Conservation (phyloP, 163 green algal genomes). For the Scenedesmus sp. region DNA sequence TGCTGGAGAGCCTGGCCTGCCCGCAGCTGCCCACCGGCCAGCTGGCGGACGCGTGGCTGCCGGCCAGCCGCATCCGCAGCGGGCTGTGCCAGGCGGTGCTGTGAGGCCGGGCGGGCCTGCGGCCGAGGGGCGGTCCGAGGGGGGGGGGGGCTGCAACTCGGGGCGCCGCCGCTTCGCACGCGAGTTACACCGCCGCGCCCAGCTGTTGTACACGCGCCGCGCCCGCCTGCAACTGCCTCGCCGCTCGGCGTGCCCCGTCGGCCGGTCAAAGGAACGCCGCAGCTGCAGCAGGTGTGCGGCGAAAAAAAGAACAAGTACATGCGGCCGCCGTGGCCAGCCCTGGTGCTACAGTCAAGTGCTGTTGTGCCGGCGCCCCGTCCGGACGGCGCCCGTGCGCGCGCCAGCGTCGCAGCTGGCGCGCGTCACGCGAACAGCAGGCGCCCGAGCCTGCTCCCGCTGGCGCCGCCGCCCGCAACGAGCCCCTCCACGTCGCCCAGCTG, state of each 20-base stretch:
- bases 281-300: too few relatives aligned
- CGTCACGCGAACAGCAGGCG: not conserved
- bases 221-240: too few relatives aligned
- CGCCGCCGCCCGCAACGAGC: not conserved
- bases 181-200: slow-evolving; percentile 65
- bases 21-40: slow-evolving; percentile 20
- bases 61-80: slow-evolving; percentile 1
- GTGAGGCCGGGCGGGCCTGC: not conserved
- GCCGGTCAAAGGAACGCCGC: too few relatives aligned
- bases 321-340: too few relatives aligned
- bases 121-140: not conserved
- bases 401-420: not conserved
- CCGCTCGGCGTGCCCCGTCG: too few relatives aligned
- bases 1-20: slow-evolving; percentile 28
- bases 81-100: slow-evolving; percentile 11
- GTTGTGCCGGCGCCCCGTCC: too few relatives aligned
- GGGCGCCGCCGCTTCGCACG: not conserved
- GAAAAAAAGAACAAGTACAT: too few relatives aligned
- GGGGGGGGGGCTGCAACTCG: too few relatives aligned
- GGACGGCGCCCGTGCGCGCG: too few relatives aligned
- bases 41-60: slow-evolving; percentile 36
- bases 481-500: not conserved
- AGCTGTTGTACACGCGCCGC: slow-evolving; percentile 37
- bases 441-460: not conserved
- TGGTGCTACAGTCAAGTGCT: too few relatives aligned